Conservation (phyloP, 2,329 filamentous ascomycete species). For the Lecanicillium sp. region DNA sequence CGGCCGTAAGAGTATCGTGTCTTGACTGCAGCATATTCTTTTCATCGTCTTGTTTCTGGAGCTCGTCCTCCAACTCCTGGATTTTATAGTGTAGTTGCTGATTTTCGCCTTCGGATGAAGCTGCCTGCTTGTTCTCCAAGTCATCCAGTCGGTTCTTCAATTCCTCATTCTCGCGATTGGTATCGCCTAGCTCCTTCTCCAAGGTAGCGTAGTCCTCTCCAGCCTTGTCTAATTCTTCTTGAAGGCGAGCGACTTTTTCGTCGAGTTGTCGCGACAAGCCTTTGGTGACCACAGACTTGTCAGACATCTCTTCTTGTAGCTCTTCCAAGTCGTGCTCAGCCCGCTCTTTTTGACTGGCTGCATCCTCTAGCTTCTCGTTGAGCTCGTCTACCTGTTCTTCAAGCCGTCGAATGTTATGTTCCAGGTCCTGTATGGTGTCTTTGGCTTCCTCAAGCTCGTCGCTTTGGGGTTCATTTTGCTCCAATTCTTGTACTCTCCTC, state of each 20-base stretch:
- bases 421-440: constrained; percentile 50
- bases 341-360: constrained; percentile 44
- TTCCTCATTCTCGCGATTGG: constrained; percentile 36
- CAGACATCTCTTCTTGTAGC: constrained; percentile 67
- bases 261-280: constrained; percentile 68
- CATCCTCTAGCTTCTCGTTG: constrained; percentile 45
- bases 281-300: constrained; percentile 70
- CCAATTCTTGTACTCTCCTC: constrained; percentile 42
- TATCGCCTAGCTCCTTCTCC: constrained; percentile 40
- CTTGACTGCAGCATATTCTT: constrained; percentile 62
- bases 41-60: constrained; percentile 52
- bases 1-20: constrained; percentile 56
- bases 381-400: constrained; percentile 47
- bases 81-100: constrained; percentile 32
- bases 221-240: constrained; percentile 53
- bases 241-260: constrained; percentile 57
- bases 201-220: constrained; percentile 41
- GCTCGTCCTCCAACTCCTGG: constrained; percentile 48
- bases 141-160: constrained; percentile 36
- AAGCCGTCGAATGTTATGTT: constrained; percentile 43
- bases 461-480: constrained; percentile 43
- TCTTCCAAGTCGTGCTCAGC: constrained; percentile 54
- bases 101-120: constrained; percentile 20
- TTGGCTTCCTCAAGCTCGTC: constrained; percentile 48
- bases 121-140: constrained; percentile 21